These are phyloP conservation scores for Ceratobasidium sp. DNA, from an alignment of 1,284 basidiomycete species.

Conservation along the genomic window DNA sequence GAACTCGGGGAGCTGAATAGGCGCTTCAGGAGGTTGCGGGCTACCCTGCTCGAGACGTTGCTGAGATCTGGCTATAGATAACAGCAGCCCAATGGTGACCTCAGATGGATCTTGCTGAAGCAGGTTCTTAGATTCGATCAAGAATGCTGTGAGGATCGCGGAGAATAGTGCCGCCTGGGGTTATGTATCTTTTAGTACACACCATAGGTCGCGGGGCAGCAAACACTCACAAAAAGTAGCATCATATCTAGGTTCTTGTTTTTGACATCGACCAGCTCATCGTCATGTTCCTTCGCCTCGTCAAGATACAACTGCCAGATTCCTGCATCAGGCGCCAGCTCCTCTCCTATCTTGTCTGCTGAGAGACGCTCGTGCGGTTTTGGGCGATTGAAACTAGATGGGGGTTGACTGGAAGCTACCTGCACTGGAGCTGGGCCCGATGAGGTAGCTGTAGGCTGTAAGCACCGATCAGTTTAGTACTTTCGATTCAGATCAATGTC, in stretches of 20 bases:
- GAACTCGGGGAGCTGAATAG: background rate
- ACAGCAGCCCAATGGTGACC: background rate
- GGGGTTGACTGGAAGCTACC: no score
- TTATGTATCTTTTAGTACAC: background rate
- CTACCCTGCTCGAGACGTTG: background rate
- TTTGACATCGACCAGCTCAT: slow-evolving; percentile 5
- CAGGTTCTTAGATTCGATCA: slow-evolving; percentile 18
- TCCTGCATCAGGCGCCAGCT: slow-evolving; percentile 14
- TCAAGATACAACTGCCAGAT: slow-evolving; percentile 28
- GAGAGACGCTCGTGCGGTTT: slow-evolving; percentile 12
- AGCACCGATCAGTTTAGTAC: no score
- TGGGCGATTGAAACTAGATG: background rate
- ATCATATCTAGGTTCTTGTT: slow-evolving; percentile 27
- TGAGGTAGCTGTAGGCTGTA: no score
- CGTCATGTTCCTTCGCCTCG: slow-evolving; percentile 28
- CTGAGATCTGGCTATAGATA: slow-evolving; percentile 14
- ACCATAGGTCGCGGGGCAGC: background rate
- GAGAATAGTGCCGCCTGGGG: slow-evolving; percentile 35
- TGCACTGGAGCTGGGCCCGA: no score
- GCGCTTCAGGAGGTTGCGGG: background rate
- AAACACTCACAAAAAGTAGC: slow-evolving; percentile 21
- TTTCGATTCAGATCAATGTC: no score
- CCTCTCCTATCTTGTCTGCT: slow-evolving; percentile 19
- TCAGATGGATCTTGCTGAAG: slow-evolving; percentile 6
- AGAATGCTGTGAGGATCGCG: slow-evolving; percentile 36